phyloP scores from a whole-genome alignment of 495 filamentous ascomycete genomes.

The Acidiella bohemica region DNA sequence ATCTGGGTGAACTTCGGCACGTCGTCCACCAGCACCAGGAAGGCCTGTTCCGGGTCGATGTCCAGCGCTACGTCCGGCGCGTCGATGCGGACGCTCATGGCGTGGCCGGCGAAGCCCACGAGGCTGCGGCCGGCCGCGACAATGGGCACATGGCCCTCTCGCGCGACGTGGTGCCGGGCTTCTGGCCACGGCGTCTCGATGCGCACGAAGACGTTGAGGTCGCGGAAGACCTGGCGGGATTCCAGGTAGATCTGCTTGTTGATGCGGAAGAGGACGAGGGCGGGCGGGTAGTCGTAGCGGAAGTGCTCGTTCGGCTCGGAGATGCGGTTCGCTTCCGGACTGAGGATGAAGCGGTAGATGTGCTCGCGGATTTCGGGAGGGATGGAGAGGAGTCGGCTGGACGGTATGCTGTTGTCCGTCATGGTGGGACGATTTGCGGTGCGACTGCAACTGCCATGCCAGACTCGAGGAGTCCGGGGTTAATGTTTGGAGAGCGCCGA shows the following conservation, averaged over 20 bases:
- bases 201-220: conserved; percentile 33
- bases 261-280: conserved; percentile 27
- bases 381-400: conserved; percentile 28
- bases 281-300: conserved; percentile 27
- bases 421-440: too few species aligned
- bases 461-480: too few species aligned
- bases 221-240: conserved; percentile 31
- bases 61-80: conserved; percentile 21
- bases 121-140: conserved; percentile 24
- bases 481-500: too few species aligned
- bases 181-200: conserved; percentile 35
- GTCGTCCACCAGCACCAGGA: conserved; percentile 34
- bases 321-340: conserved; percentile 20
- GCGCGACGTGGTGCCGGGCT: conserved; percentile 31
- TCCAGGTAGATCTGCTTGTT: conserved; percentile 32
- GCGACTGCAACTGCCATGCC: too few species aligned
- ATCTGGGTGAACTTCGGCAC: conserved; percentile 31
- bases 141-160: conserved; percentile 34
- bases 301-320: conserved; percentile 19
- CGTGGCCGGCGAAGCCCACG: conserved; percentile 25
- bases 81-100: conserved; percentile 28
- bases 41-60: conserved; percentile 12
- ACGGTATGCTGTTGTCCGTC: too few species aligned
- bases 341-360: conserved; percentile 32
- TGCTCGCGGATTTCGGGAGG: conserved; percentile 37